Evolutionary conservation across 2,329 filamentous ascomycete genomes (phyloP).

Genomic region (Botryosphaeria dothidea): DNA sequence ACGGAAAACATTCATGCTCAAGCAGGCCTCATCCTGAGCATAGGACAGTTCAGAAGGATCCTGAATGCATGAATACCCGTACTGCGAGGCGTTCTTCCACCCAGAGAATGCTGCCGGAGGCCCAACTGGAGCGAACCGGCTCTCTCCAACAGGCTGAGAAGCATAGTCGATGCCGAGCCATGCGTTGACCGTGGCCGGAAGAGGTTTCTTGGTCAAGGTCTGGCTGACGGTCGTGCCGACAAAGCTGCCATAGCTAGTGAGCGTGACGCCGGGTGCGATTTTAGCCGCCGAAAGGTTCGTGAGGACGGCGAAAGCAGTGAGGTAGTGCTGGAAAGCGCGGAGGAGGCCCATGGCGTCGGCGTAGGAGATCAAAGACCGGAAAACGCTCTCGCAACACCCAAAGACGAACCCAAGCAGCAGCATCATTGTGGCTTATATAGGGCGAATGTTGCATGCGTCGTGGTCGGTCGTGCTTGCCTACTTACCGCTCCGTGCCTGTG

Average conservation of each 20-base stretch:
- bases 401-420: neutral
- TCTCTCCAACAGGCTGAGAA: slow-evolving; percentile 41
- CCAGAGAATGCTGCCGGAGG: slow-evolving; percentile 46
- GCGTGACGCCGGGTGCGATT: slow-evolving; percentile 22
- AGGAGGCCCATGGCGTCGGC: neutral
- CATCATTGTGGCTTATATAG: neutral
- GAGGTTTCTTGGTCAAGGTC: slow-evolving; percentile 34
- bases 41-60: slow-evolving; percentile 9
- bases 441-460: neutral
- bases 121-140: slow-evolving; percentile 44
- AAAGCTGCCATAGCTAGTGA: slow-evolving; percentile 46
- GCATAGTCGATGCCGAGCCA: slow-evolving; percentile 54
- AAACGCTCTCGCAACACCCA: neutral
- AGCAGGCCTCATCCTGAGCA: slow-evolving; percentile 10
- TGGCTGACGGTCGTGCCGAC: slow-evolving; percentile 39
- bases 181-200: slow-evolving; percentile 44
- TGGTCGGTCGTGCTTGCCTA: neutral
- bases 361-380: neutral
- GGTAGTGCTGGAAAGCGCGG: neutral
- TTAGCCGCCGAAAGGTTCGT: neutral
- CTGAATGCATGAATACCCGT: neutral
- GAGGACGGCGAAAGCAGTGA: neutral
- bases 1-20: slow-evolving; percentile 29
- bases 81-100: slow-evolving; percentile 34
- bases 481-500: neutral